Base-by-base conservation (phyloP, 2,329 filamentous ascomycete species). In the Orbilia oligospora region DNA sequence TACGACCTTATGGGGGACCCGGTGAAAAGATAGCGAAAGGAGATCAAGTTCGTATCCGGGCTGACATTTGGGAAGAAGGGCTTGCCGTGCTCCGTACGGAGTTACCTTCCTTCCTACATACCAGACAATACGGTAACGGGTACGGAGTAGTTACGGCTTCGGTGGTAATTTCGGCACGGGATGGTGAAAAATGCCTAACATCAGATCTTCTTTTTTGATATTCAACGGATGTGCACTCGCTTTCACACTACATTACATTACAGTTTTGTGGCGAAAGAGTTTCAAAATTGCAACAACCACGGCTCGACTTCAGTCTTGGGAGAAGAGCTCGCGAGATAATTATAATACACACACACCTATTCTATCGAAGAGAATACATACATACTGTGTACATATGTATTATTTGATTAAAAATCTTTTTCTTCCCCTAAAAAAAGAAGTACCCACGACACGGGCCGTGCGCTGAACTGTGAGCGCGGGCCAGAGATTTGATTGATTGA, bases 111-210 rank as follows among this genome's bases (percentile, higher is more conserved):
- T 55, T 16, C 8, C 9, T 14, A 36, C 51, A 36, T 55, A 36
- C 51, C 51, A 33, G 5, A 16, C 48, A 9, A 27, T 58, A 58
- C 53, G 30, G 53, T 20, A 58, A 58, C 51, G 51, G 51, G 51
- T 56, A 58, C 66, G 27, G 27, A 30, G 27, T 3, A 30, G 27
- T 30, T 30, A 30, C 27, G 68, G 68, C 44, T 68, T 72, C 75
- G 68, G 68, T 72, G 68, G 22, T 69, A 78, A 78, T 72, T 72
- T 72, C 75, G 75, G 75, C 53, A 51, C 56, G 56, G 56, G 36
- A 61, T 61, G 18, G 53, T 58, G 53, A 36, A 38, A 58, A 22
- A n/a, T 44, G 33, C 56, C 56, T 27, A 61, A 38, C 53, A 41
- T 41, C 6, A 5, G 4, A 46, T 5, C 16, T n/a, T 46, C 16